These are phyloP conservation scores for Microstroma glucosiphilum DNA, from an alignment of 1,284 basidiomycete species.

Conservation along the genomic window DNA sequence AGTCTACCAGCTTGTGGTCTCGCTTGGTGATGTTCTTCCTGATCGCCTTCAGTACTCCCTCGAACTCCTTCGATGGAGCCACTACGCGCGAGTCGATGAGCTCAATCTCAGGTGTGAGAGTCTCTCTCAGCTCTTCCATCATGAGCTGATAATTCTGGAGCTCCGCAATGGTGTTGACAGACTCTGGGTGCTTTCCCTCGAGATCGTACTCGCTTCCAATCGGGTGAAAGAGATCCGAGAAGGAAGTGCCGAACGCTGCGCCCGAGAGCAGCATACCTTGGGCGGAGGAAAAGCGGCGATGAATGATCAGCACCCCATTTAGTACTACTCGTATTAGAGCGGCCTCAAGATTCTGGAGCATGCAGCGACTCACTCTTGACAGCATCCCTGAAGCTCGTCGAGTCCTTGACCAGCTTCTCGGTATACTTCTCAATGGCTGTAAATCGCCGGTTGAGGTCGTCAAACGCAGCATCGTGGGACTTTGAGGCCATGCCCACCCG, in stretches of 20 bases:
- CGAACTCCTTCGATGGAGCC: conserved; percentile 80
- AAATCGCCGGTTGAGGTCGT: conserved; percentile 58
- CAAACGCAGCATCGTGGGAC: conserved; percentile 45
- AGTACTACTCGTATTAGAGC: background rate
- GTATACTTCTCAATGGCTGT: conserved; percentile 69
- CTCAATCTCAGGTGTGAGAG: conserved; percentile 85
- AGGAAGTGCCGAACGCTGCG: conserved; percentile 69
- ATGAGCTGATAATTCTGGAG: conserved; percentile 65
- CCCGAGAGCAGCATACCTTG: conserved; percentile 74
- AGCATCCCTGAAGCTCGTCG: conserved; percentile 72
- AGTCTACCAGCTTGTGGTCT: conserved; percentile 95
- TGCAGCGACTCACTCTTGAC: conserved; percentile 27
- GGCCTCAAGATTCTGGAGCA: background rate
- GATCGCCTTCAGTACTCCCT: conserved; percentile 77
- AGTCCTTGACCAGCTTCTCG: conserved; percentile 87
- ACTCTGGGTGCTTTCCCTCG: conserved; percentile 68
- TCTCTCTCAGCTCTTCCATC: conserved; percentile 74
- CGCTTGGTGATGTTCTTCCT: conserved; percentile 92
- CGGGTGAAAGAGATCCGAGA: conserved; percentile 59
- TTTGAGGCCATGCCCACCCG: conserved; percentile 45
- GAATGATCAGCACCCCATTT: conserved; percentile 2
- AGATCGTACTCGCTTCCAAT: conserved; percentile 68
- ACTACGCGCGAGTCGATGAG: conserved; percentile 83
- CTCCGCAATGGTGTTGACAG: conserved; percentile 71
- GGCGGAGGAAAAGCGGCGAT: conserved; percentile 10